phyloP scores from a whole-genome alignment of 169 alveolate species.

The Cryptosporidium muris region DNA sequence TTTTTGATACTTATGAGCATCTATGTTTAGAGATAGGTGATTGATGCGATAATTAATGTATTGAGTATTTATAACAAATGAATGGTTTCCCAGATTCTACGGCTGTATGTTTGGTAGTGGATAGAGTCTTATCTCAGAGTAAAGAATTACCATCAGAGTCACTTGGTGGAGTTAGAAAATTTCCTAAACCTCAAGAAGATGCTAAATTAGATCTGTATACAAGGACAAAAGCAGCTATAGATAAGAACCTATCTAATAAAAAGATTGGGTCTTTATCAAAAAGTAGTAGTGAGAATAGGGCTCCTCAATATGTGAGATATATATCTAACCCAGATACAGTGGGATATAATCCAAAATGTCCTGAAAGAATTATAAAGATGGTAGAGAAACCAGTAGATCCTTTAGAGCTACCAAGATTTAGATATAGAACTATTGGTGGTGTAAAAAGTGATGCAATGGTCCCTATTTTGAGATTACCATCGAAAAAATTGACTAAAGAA shows the following conservation, averaged over 20 bases:
- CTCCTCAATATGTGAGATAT: slow-evolving; percentile 82
- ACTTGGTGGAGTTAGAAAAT: slow-evolving; percentile 24
- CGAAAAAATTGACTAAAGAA: slow-evolving; percentile 92
- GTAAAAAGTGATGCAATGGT: slow-evolving; percentile 30
- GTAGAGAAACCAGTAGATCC: slow-evolving; percentile 93
- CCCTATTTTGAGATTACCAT: slow-evolving; percentile 90
- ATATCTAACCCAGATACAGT: slow-evolving; percentile 82
- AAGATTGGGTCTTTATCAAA: slow-evolving; percentile 30
- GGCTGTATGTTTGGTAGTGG: background rate
- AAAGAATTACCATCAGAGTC: too few relatives aligned
- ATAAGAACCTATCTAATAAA: slow-evolving; percentile 75
- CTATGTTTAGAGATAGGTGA: too few relatives aligned
- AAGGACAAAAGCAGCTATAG: slow-evolving; percentile 81
- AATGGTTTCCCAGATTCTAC: too few relatives aligned
- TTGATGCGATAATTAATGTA: too few relatives aligned
- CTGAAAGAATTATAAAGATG: slow-evolving; percentile 87
- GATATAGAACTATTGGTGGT: slow-evolving; percentile 88
- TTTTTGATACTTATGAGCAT: too few relatives aligned
- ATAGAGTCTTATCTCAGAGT: background rate
- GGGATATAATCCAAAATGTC: slow-evolving; percentile 76
- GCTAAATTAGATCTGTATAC: slow-evolving; percentile 77
- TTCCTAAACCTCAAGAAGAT: slow-evolving; percentile 81
- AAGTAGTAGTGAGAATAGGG: slow-evolving; percentile 39
- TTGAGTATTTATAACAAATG: too few relatives aligned
- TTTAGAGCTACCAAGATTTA: slow-evolving; percentile 92